Conservation (phyloP, 2,329 filamentous ascomycete species). For the Beauveria caledonica region DNA sequence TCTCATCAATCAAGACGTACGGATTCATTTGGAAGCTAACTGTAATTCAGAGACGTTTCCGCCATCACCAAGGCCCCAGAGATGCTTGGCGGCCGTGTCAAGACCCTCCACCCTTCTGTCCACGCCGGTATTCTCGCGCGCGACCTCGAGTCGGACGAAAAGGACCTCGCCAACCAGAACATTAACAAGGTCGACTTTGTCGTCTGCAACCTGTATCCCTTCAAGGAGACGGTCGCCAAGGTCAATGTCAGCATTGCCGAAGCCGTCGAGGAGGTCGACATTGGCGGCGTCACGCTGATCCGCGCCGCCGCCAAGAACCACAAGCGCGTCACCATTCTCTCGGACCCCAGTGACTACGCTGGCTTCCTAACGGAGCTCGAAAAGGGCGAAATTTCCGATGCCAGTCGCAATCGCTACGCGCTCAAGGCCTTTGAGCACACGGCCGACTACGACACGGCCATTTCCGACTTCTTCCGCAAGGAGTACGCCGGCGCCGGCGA, state of each 20-base stretch:
- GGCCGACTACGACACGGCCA: slow-evolving; percentile 90
- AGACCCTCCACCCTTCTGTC: slow-evolving; percentile 94
- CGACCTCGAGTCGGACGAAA: slow-evolving; percentile 89
- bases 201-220: slow-evolving; percentile 97
- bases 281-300: slow-evolving; percentile 93
- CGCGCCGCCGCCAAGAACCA: slow-evolving; percentile 98
- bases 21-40: slow-evolving; percentile 10
- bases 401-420: slow-evolving; percentile 79
- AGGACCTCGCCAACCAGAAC: slow-evolving; percentile 90
- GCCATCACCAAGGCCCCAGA: slow-evolving; percentile 95
- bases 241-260: slow-evolving; percentile 94
- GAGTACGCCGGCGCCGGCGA: slow-evolving; percentile 81
- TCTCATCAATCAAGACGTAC: background rate
- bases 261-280: slow-evolving; percentile 98
- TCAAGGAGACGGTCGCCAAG: slow-evolving; percentile 97
- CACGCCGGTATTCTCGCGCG: slow-evolving; percentile 88
- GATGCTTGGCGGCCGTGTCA: slow-evolving; percentile 79
- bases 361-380: slow-evolving; percentile 89
- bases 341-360: slow-evolving; percentile 86
- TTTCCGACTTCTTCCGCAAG: slow-evolving; percentile 95
- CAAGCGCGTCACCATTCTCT: slow-evolving; percentile 87
- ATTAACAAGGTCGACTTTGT: slow-evolving; percentile 94
- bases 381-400: slow-evolving; percentile 75
- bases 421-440: slow-evolving; percentile 99
- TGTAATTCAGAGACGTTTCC: slow-evolving; percentile 71